Evolutionary conservation across 2,329 filamentous ascomycete genomes (phyloP), one percentile per base, ranked within the genome.

Genomic region (Bisporella sp.): DNA sequence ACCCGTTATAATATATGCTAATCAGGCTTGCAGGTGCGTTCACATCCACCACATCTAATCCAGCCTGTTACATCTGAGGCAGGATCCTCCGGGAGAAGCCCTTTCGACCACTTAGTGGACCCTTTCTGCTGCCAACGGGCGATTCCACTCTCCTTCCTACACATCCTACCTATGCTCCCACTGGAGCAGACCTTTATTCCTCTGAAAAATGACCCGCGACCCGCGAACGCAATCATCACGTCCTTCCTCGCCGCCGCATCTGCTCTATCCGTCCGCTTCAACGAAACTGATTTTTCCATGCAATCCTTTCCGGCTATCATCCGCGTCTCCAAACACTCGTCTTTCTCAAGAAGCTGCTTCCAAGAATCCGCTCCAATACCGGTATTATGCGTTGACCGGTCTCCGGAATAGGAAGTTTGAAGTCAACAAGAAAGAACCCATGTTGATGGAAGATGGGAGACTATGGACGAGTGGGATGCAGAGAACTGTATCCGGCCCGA

Each of bases 51-150:
- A 37, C 33, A 37, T 37, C 33, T n/a, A 37, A 37, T n/a, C 33
- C 7, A 37, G 33, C 33, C 7, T 37, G 33, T 37, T n/a, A 7
- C n/a, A n/a, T n/a, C n/a, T n/a, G n/a, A n/a, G 33, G 7, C 33
- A n/a, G 33, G 7, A 37, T n/a, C n/a, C 33, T n/a, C 33, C 33
- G n/a, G n/a, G 7, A 37, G 7, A 7, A 37, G 7, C 33, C 7
- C 33, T 7, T n/a, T 7, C n/a, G 33, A n/a, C 33, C 33, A 37
- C 33, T 7, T 50, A 21, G 39, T 39, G 21, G 13, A 40, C 8
- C 49, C 51, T 1, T 52, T 54, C 47, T 56, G 49, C 51, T 56
- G 54, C 47, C n/a, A 37, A 12, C 33, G 21, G 8, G 49, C 51
- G 5, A 50, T 52, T 33, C 51, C 51, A 4, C 39, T 41, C 8